phyloP scores from a whole-genome alignment of 768 basidiomycete genomes.

The Phanerochaete sordida region DNA sequence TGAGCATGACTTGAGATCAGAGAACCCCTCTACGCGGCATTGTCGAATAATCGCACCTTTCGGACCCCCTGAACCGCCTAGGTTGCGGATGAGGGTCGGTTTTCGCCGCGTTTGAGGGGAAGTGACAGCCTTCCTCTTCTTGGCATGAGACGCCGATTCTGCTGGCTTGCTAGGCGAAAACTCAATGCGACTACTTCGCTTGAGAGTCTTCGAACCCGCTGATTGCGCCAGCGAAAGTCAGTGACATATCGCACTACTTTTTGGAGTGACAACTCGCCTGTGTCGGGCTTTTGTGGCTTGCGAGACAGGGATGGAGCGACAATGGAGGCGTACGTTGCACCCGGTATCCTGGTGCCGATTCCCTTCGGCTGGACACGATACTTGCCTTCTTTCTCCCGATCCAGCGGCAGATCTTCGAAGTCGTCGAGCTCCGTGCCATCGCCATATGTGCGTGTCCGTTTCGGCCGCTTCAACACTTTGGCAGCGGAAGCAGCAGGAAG shows the following conservation, averaged over 20 bases:
- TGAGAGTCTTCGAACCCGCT: slow-evolving; percentile 50
- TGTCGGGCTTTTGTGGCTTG: not conserved
- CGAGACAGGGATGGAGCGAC: not conserved
- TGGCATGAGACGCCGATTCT: slow-evolving; percentile 28
- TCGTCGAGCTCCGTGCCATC: slow-evolving; percentile 89
- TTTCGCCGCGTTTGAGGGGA: slow-evolving; percentile 60
- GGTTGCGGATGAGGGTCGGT: slow-evolving; percentile 85
- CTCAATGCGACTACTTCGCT: slow-evolving; percentile 56
- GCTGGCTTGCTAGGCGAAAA: slow-evolving; percentile 37
- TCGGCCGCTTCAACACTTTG: slow-evolving; percentile 72
- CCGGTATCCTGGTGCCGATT: slow-evolving; percentile 58
- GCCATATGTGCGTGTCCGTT: slow-evolving; percentile 72
- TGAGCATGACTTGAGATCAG: too few species aligned
- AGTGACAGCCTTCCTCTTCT: slow-evolving; percentile 50
- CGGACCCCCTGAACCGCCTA: slow-evolving; percentile 60
- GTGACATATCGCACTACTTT: too few species aligned
- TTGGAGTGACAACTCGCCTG: too few species aligned
- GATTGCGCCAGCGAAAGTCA: not conserved
- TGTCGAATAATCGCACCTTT: slow-evolving; percentile 53
- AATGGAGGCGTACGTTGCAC: slow-evolving; percentile 35
- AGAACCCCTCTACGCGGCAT: too few species aligned
- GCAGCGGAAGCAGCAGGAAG: slow-evolving; percentile 44
- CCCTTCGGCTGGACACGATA: slow-evolving; percentile 76
- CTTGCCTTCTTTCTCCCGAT: slow-evolving; percentile 75
- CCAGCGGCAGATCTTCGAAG: slow-evolving; percentile 84